Evolutionary conservation across 441 rosid genomes (phyloP).

Genomic region (Bocquillonia castaneifolia): DNA sequence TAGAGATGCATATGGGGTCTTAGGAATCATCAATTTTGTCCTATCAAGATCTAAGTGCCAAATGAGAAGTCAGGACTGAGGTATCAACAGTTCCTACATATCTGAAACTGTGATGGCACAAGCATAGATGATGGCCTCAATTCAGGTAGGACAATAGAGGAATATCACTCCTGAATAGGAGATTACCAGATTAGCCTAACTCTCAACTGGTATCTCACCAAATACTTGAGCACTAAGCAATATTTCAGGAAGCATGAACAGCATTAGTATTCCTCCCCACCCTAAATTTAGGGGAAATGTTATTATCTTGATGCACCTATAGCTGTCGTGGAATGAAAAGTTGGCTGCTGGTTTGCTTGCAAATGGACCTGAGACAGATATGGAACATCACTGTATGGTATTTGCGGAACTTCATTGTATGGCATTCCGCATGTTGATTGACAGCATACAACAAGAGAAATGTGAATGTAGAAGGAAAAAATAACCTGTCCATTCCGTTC

Average conservation of each 20-base stretch:
- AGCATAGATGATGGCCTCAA: neutral
- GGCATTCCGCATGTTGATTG: neutral
- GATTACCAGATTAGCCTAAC: neutral
- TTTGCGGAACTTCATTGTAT: neutral
- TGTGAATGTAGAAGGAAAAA: conserved; percentile 5
- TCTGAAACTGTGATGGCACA: neutral
- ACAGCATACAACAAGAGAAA: neutral
- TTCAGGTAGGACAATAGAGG: neutral
- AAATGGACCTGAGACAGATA: neutral
- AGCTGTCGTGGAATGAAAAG: neutral
- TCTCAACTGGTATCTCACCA: neutral
- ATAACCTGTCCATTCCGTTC: conserved; percentile 84
- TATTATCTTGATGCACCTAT: neutral
- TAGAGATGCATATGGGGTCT: neutral
- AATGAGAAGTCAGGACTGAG: neutral
- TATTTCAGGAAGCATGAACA: neutral
- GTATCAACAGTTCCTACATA: neutral
- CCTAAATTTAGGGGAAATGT: neutral
- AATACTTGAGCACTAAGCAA: neutral
- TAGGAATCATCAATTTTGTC: neutral
- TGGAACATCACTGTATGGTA: too few relatives aligned
- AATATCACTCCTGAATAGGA: neutral
- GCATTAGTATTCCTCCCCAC: neutral
- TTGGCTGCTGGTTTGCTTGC: neutral
- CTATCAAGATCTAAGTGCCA: neutral